These are phyloP conservation scores for Quercus phellos DNA, from an alignment of 331 rosid genomes.

Conservation along the genomic window DNA sequence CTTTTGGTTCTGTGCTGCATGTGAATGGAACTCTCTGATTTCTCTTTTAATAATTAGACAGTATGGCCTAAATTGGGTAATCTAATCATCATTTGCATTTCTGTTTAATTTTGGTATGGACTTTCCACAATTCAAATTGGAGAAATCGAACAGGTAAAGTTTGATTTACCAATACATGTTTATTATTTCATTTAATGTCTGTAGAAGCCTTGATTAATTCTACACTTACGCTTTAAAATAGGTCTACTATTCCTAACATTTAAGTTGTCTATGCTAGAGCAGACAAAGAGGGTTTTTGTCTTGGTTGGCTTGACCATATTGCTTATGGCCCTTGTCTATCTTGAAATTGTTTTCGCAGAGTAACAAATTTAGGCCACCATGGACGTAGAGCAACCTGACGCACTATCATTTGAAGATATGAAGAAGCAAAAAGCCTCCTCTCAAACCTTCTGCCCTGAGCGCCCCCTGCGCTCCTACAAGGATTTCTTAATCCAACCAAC, in stretches of 20 bases:
- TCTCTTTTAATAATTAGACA: background rate
- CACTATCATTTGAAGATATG: no score
- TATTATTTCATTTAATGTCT: background rate
- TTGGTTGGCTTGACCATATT: background rate
- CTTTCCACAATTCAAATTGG: background rate
- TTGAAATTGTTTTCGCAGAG: background rate
- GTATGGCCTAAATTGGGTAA: background rate
- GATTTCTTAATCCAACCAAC: no score
- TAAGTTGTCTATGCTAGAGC: no score
- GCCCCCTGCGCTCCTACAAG: no score
- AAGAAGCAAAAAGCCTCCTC: no score
- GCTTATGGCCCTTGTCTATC: background rate
- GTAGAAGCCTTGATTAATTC: no score
- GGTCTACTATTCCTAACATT: no score
- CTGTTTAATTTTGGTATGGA: background rate
- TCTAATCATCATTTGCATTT: background rate
- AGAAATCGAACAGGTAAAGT: background rate
- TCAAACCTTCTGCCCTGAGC: no score
- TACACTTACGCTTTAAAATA: no score
- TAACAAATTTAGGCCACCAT: no score
- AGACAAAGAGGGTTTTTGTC: no score
- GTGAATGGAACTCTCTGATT: background rate
- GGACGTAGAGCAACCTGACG: no score
- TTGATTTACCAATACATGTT: background rate
- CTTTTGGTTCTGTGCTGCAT: background rate